phyloP scores from a whole-genome alignment of 257 asterid genomes.

The Phtheirospermum japonicum region DNA sequence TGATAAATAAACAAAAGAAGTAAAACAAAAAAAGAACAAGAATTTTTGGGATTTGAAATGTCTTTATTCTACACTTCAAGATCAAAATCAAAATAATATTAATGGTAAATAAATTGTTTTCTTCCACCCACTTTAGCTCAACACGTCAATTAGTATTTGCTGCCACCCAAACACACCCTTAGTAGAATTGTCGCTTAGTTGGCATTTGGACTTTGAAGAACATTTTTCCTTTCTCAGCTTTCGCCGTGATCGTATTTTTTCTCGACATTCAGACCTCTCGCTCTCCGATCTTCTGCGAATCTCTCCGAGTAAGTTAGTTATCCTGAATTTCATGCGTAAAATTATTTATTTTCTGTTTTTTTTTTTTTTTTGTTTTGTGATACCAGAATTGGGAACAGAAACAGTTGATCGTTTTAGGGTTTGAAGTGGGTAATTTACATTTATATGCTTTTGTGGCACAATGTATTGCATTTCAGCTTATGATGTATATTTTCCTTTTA shows the following conservation, averaged over 20 bases:
- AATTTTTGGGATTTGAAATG: no score
- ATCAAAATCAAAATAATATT: no score
- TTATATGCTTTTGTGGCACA: neutral
- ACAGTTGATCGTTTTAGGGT: constrained; percentile 33
- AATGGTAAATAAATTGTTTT: neutral
- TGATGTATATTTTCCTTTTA: constrained; percentile 15
- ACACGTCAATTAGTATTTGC: neutral
- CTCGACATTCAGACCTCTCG: constrained; percentile 27
- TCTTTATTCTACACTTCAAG: no score
- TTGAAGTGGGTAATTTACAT: constrained; percentile 9
- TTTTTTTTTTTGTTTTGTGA: no score
- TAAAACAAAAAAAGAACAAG: no score
- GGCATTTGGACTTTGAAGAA: constrained; percentile 27
- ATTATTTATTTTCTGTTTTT: neutral
- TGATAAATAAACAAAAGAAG: no score
- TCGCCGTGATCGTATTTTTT: constrained; percentile 31
- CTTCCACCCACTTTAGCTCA: neutral
- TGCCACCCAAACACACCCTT: constrained; percentile 30
- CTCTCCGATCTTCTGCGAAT: constrained; percentile 32
- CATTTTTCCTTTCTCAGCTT: constrained; percentile 17
- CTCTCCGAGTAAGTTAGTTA: constrained; percentile 9
- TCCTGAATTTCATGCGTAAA: neutral
- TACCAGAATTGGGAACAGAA: constrained; percentile 3
- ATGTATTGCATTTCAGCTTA: constrained; percentile 27
- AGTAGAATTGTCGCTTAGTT: constrained; percentile 22